Base-by-base conservation (phyloP, 768 basidiomycete genomes). In the Grammothele lineata region DNA sequence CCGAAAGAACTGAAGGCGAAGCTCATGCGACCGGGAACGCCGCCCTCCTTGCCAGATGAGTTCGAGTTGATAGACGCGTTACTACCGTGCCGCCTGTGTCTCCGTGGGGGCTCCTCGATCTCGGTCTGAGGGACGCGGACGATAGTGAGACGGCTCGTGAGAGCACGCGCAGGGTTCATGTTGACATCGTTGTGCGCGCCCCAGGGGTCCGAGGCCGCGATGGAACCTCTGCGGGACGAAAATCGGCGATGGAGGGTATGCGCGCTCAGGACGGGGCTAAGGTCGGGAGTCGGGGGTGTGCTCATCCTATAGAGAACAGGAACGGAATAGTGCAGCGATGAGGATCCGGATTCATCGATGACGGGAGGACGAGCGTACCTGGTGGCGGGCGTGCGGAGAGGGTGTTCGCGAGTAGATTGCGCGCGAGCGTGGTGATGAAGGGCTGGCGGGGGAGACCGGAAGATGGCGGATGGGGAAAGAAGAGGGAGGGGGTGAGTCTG, bases 1-100 rank as follows among this genome's bases (percentile, higher is more conserved):
- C 70, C 70, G 64, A 88, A 89, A 0, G 83, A 79, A 5, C 81
- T 73, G 59, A 81, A 79, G 3, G 86, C 85, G 54, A 87, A 87
- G 57, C 76, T 78, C 54, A 81, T 64, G 30, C 80, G 67, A 48
- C 59, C 23, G 48, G 54, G 32, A 32, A 42, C 40, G 22, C 22
- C 47, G 36, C 66, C 66, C 47, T 58, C 48, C 37, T 53, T 55
- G 21, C 61, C 39, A 15, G 62, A 51, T 8, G 65, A 50, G 19
- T 47, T 46, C 15, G 72, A 65, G 40, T 57, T 47, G 36, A 61
- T 35, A 22, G 62, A 62, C 9, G 61, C 51, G 38, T 60, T 63
- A 54, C 62, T 64, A 23, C 61, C 65, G 37, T 60, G 60, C 37
- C 65, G 64, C 25, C 62, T 51, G 46, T 62, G 63, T 1, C 64